A percentile compares a stretch with the other conserved stretches of the same genome.
phyloP scores from a whole-genome alignment of 441 rosid genomes.

The Gossypium gossypioides region DNA sequence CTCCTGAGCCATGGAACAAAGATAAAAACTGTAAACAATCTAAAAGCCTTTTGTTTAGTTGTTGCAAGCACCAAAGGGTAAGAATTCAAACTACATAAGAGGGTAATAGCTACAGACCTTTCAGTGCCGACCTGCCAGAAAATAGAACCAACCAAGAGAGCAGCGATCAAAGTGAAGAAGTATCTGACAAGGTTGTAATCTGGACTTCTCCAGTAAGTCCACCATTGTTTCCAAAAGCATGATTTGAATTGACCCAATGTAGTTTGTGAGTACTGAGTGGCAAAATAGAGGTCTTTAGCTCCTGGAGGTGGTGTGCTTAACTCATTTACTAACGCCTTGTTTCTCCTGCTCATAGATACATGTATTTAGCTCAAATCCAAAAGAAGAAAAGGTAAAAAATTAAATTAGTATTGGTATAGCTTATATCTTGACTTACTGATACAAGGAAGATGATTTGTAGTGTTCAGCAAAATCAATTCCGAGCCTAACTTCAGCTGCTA shows the following conservation, averaged over 20 bases:
- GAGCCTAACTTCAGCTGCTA: constrained; percentile 52
- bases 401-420: not conserved
- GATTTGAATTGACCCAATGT: constrained; percentile 75
- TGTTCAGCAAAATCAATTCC: constrained; percentile 51
- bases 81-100: not conserved
- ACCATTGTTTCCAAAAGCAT: constrained; percentile 86
- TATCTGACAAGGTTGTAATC: constrained; percentile 74
- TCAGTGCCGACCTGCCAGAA: constrained; percentile 67
- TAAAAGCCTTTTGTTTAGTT: not conserved
- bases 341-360: constrained; percentile 37
- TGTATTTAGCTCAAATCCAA: not conserved
- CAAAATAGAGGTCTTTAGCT: constrained; percentile 54
- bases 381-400: not conserved
- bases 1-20: constrained; percentile 29
- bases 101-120: constrained; percentile 31
- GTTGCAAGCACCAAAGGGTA: not conserved
- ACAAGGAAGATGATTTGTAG: constrained; percentile 44
- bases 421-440: constrained; percentile 36
- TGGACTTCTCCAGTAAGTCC: constrained; percentile 96
- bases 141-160: constrained; percentile 58
- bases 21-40: not conserved
- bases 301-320: constrained; percentile 57
- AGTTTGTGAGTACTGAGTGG: constrained; percentile 47
- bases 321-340: constrained; percentile 59
- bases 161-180: constrained; percentile 51